phyloP scores from a whole-genome alignment of 2,329 filamentous ascomycete species.

The Pyrenochaeta sp. region DNA sequence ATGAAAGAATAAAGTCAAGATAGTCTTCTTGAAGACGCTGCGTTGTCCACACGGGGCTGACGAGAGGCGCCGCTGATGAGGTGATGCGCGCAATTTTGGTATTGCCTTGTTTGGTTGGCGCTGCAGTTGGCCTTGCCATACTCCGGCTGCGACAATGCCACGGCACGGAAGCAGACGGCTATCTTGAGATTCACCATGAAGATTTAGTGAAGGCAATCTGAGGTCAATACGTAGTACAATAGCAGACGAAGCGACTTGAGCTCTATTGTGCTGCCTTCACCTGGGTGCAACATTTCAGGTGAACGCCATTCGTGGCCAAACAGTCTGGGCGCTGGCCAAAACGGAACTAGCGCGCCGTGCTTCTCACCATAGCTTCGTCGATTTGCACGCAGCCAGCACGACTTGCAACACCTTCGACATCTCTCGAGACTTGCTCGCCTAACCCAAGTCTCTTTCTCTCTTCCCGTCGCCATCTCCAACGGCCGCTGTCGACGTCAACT shows the following conservation, averaged over 20 bases:
- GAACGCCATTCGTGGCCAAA: constrained; percentile 18
- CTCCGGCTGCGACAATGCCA: constrained; percentile 2
- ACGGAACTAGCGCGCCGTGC: constrained; percentile 15
- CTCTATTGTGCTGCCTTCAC: neutral
- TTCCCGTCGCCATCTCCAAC: constrained; percentile 1
- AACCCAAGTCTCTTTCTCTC: constrained; percentile 4
- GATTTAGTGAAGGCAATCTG: neutral
- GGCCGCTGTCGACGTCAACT: constrained; percentile 5
- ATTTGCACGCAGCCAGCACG: constrained; percentile 28
- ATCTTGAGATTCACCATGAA: neutral
- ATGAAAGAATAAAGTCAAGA: neutral
- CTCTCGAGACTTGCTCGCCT: constrained; percentile 13
- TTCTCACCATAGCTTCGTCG: constrained; percentile 30
- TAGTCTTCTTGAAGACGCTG: neutral
- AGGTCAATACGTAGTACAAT: neutral
- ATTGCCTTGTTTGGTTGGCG: constrained; percentile 25
- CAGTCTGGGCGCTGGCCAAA: constrained; percentile 5
- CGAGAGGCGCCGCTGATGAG: constrained; percentile 1
- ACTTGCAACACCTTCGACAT: constrained; percentile 27
- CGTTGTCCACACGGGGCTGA: neutral
- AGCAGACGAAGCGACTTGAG: neutral
- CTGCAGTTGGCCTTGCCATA: constrained; percentile 17
- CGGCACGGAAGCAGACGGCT: neutral
- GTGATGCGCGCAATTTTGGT: constrained; percentile 15
- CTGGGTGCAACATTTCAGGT: too few relatives aligned